Evolutionary conservation across 768 basidiomycete genomes (phyloP), one percentile per base, ranked within the genome.

Genomic region (Tricholoma saponaceum): DNA sequence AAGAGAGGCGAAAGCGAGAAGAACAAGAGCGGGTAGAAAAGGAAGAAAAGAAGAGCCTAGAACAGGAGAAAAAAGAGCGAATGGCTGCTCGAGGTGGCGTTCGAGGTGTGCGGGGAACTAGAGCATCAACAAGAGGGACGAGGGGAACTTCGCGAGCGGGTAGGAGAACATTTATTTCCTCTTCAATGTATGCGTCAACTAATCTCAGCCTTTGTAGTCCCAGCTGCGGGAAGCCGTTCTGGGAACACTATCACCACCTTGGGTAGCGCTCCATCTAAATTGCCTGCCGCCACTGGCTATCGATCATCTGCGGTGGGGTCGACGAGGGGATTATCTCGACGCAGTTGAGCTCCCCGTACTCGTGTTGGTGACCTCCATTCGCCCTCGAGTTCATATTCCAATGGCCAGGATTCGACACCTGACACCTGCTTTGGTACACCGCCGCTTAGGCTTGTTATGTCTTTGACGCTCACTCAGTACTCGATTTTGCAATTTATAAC

Each of bases 31-130:
- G 73, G 22, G 60, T 69, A 44, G 74, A 74, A 51, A 68, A 69
- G 51, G 75, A 74, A 51, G 76, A 75, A 56, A 69, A 61, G 50
- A 76, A 77, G 51, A 68, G 72, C 25, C 43, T 72, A 23, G 82
- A 78, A 64, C 76, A 77, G 33, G 82, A 85, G 55, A 76, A 72
- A 43, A 72, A 71, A 10, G 79, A 79, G 56, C 73, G 69, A 37
- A 62, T 69, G 5, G 66, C 65, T 33, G 35, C 67, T 47, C 75
- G 82, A 22, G 87, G 88, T 32, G 81, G 83, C 14, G 81, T 89
- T 2, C 72, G 87, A 64, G 90, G 89, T 7, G 84, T 89, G 28
- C 80, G 87, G 54, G 90, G 88, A 3, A 92, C 84, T 5, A 78
- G 85, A 44, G 86, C 83, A 1, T 87, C 83, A 12, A 76, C 79